Base-by-base conservation (phyloP, 257 asterid genomes). In the Scutellaria minor region DNA sequence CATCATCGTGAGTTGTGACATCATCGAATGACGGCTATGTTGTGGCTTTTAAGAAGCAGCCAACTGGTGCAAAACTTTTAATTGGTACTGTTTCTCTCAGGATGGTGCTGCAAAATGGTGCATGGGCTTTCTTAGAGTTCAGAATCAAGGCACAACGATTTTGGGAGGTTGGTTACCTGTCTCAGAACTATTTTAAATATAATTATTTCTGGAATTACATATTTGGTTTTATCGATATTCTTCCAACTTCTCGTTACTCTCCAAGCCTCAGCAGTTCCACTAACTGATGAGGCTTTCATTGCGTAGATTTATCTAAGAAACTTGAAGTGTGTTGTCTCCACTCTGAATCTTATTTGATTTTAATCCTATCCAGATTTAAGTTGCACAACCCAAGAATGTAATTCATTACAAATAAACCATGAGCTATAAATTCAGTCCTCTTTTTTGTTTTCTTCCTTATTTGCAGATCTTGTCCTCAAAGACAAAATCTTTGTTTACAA, bases 61-160 rank as follows among this genome's bases (percentile, higher is more conserved):
- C 24, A 74, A 50, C 13, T 44, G 58, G 69, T 40, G 46, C 71
- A 39, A 9, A 71, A 31, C 46, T 63, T 40, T 2, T 58, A 46
- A 51, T 27, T 64, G 35, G 56, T 69, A 9, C 68, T 37, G 15
- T 60, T 54, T 73, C 63, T 73, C 50, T 53, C 87, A 92, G 98
- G 96, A 88, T 31, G 88, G 89, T 60, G 82, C 87, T 74, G 81
- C 91, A 65, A 77, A 81, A 83, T 92, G 96, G 98, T 92, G 98
- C 78, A 80, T 88, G 41, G 96, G 96, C 68, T 92, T 92, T 78
- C 60, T 80, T 46, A 89, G 85, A 80, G 92, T 66, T 71, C 77
- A 76, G 68, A 84, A 79, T 72, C 86, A 80, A 47, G 90, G 86
- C 70, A 79, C 85, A 35, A 86, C 96, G 22, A 88, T 92, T 85